Conservation (phyloP, 106 monocot genomes). For the Acorus calamus region DNA sequence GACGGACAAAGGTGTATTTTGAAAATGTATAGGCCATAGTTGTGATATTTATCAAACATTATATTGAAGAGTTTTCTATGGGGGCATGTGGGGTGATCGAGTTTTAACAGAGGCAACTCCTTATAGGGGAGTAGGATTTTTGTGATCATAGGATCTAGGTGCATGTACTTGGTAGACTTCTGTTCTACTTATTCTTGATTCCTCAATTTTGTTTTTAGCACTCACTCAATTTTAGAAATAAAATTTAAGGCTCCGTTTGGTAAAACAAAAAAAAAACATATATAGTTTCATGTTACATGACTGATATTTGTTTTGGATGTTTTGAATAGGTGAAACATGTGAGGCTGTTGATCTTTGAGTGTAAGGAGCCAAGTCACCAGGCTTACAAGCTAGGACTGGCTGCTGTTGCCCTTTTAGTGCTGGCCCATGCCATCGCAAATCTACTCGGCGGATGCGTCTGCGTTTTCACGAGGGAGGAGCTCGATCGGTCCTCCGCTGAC, state of each 20-base stretch:
- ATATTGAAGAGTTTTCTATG: too few species aligned
- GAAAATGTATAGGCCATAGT: too few species aligned
- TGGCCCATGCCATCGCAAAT: constrained; percentile 57
- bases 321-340: constrained; percentile 44
- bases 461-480: constrained; percentile 36
- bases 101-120: too few species aligned
- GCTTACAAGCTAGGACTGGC: constrained; percentile 63
- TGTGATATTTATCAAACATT: too few species aligned
- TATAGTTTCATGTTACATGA: too few species aligned
- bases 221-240: too few species aligned
- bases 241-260: too few species aligned
- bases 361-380: constrained; percentile 50
- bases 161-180: background rate
- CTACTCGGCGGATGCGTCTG: constrained; percentile 68
- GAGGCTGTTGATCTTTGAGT: constrained; percentile 52
- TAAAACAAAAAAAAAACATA: too few species aligned
- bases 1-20: too few species aligned
- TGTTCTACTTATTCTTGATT: background rate
- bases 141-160: too few species aligned
- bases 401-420: constrained; percentile 47
- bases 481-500: constrained; percentile 28
- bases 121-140: too few species aligned
- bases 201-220: background rate
- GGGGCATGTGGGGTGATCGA: too few species aligned
- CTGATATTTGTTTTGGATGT: constrained; percentile 1